These are phyloP conservation scores for Cenchrus americanus DNA, from an alignment of 176 grass and related monocot species.

Conservation along the genomic window DNA sequence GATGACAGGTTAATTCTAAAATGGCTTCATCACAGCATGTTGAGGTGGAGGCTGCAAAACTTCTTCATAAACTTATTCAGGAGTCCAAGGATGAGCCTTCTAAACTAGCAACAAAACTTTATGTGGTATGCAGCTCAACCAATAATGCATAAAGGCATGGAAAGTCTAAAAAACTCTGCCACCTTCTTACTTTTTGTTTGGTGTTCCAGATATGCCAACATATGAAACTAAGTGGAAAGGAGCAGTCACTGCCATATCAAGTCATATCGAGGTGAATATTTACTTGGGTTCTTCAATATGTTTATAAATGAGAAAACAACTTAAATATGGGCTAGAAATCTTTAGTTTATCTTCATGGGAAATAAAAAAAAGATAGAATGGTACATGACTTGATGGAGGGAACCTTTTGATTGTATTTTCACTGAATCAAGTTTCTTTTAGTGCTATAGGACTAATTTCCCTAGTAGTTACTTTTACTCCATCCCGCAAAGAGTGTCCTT, in stretches of 20 bases:
- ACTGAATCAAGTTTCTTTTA: background rate
- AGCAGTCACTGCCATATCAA: conserved; percentile 95
- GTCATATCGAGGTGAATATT: conserved; percentile 88
- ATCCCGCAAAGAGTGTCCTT: no score
- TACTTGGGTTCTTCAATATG: conserved; percentile 20
- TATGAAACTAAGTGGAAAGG: conserved; percentile 98
- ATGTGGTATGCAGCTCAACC: conserved; percentile 63
- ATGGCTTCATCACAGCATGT: conserved; percentile 95
- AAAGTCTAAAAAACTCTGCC: conserved; percentile 16
- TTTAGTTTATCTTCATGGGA: conserved; percentile 2
- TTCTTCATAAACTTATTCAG: conserved; percentile 97
- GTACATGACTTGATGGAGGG: background rate
- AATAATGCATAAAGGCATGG: background rate
- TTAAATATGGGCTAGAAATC: background rate
- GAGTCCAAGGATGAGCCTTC: conserved; percentile 95
- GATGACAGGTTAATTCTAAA: conserved; percentile 37
- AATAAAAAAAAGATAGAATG: background rate
- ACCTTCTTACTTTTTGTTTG: conserved; percentile 15
- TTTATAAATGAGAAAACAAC: conserved; percentile 8
- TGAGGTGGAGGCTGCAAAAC: conserved; percentile 94
- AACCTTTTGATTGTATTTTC: background rate
- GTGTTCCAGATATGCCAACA: conserved; percentile 88
- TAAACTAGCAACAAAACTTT: conserved; percentile 97
- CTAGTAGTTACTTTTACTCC: background rate
- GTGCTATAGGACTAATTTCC: background rate